A percentile compares a stretch with the other conserved stretches of the same genome.
phyloP scores from a whole-genome alignment of 208 protist genomes.

The Phytomonas serpens region DNA sequence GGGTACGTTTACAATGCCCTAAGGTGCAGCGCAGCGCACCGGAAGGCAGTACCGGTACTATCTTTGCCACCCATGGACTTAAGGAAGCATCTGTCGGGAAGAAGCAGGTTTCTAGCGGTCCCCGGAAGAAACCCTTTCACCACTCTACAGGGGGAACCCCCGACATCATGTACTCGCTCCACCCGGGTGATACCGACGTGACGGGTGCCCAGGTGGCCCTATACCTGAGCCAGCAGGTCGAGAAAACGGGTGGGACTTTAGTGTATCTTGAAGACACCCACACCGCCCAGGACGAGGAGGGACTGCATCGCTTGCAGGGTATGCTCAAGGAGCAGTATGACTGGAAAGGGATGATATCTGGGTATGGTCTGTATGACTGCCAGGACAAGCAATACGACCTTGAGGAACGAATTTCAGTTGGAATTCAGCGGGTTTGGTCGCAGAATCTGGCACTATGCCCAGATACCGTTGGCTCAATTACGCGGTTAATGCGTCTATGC shows the following conservation, averaged over 20 bases:
- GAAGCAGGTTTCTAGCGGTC: not conserved
- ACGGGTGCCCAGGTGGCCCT: constrained; percentile 61
- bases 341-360: not conserved
- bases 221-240: constrained; percentile 62
- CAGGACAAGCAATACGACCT: not conserved
- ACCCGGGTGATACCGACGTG: constrained; percentile 49
- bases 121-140: not conserved
- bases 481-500: not conserved
- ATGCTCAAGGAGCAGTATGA: constrained; percentile 11
- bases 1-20: constrained; percentile 26
- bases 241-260: constrained; percentile 23
- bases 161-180: constrained; percentile 35
- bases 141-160: not conserved
- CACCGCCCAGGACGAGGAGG: constrained; percentile 27
- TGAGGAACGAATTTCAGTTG: not conserved
- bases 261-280: constrained; percentile 70
- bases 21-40: constrained; percentile 5
- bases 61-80: not conserved
- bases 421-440: not conserved
- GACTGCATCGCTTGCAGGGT: constrained; percentile 40
- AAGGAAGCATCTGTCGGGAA: not conserved
- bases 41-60: not conserved
- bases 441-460: not conserved
- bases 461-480: constrained; percentile 7
- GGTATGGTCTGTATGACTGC: not conserved